phyloP scores from a whole-genome alignment of 2,329 filamentous ascomycete genomes.

The Colletotrichum cuscutae region DNA sequence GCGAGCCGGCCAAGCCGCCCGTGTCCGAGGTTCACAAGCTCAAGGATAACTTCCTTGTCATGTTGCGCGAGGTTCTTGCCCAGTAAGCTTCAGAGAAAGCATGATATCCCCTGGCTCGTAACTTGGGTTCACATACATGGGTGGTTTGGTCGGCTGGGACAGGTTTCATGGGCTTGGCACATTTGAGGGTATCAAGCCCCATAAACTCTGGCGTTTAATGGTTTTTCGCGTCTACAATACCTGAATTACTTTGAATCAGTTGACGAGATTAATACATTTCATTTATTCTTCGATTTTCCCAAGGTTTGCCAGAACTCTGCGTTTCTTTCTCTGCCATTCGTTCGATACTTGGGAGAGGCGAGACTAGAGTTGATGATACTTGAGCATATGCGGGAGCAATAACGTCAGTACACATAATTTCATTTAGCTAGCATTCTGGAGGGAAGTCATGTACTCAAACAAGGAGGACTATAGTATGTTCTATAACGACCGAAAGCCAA shows the following conservation, averaged over 20 bases:
- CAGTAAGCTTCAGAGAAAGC: slow-evolving; percentile 57
- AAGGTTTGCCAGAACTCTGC: no score
- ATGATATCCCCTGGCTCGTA: slow-evolving; percentile 17
- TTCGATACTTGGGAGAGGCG: no score
- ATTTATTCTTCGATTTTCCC: no score
- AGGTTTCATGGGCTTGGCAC: slow-evolving; percentile 1
- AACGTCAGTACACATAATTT: no score
- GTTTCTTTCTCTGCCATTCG: no score
- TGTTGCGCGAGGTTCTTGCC: slow-evolving; percentile 85
- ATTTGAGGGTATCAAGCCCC: slow-evolving; percentile 28
- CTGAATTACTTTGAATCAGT: slow-evolving; percentile 1
- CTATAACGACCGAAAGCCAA: background rate
- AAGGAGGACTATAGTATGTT: no score
- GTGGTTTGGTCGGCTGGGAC: slow-evolving; percentile 1
- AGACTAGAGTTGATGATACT: no score
- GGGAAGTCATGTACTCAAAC: no score
- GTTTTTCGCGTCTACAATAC: slow-evolving; percentile 19
- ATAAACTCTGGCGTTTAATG: slow-evolving; percentile 16
- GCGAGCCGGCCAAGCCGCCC: slow-evolving; percentile 83
- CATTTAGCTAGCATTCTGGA: no score
- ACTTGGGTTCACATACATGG: slow-evolving; percentile 22
- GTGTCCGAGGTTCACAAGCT: slow-evolving; percentile 85
- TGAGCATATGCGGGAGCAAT: no score
- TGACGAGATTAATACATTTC: background rate
- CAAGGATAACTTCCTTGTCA: slow-evolving; percentile 80